Conservation (phyloP, 208 protist species). For the Borovskyia barvae region DNA sequence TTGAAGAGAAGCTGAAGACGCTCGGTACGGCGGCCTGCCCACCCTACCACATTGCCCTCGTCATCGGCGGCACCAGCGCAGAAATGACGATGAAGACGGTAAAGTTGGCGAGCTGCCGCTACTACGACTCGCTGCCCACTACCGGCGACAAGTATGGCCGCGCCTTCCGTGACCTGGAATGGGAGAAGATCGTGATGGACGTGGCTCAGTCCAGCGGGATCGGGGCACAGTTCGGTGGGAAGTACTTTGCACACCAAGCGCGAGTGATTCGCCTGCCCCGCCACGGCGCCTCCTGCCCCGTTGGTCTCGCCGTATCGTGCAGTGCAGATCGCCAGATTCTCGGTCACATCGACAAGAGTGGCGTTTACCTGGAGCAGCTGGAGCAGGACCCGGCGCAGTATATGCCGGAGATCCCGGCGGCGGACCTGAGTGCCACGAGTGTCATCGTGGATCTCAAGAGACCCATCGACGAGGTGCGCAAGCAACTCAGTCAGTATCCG, state of each 20-base stretch:
- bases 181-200: slow-evolving; percentile 91
- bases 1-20: slow-evolving; percentile 93
- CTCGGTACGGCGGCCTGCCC: slow-evolving; percentile 98
- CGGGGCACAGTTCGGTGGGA: slow-evolving; percentile 96
- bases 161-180: slow-evolving; percentile 96
- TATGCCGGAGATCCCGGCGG: slow-evolving; percentile 75
- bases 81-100: slow-evolving; percentile 98
- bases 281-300: slow-evolving; percentile 91
- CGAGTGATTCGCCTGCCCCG: slow-evolving; percentile 92
- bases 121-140: slow-evolving; percentile 96
- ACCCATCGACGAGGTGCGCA: slow-evolving; percentile 87
- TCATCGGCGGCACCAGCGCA: slow-evolving; percentile 96
- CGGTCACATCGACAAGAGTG: slow-evolving; percentile 92
- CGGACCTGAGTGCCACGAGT: slow-evolving; percentile 32
- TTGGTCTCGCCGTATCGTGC: slow-evolving; percentile 96
- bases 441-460: slow-evolving; percentile 90
- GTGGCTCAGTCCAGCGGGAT: slow-evolving; percentile 88
- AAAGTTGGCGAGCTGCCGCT: slow-evolving; percentile 93
- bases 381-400: slow-evolving; percentile 92
- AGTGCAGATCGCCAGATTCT: slow-evolving; percentile 96
- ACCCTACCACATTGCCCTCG: slow-evolving; percentile 97
- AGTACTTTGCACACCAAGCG: slow-evolving; percentile 97
- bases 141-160: slow-evolving; percentile 88
- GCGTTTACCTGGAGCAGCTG: slow-evolving; percentile 94
- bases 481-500: slow-evolving; percentile 78